Conservation (phyloP, 1,284 basidiomycete species). For the Tylopilus sp. region DNA sequence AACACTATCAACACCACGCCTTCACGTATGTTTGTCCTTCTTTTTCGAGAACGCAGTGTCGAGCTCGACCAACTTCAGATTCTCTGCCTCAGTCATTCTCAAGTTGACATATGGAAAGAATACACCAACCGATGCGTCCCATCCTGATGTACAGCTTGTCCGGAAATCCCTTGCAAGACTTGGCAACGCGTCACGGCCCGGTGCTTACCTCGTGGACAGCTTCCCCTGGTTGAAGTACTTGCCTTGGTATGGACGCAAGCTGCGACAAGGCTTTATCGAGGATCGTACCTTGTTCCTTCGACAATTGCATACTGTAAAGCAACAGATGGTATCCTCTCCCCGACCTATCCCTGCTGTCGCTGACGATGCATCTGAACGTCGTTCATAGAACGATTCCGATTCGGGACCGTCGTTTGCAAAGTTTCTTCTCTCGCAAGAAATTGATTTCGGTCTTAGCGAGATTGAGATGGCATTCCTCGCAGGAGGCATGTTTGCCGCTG, state of each 20-base stretch:
- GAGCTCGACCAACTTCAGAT: no score
- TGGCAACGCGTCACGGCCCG: background rate
- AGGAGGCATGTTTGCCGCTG: slow-evolving; percentile 10
- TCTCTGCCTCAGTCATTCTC: slow-evolving; percentile 4
- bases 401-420: slow-evolving; percentile 3
- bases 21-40: slow-evolving; percentile 46
- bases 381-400: slow-evolving; percentile 5
- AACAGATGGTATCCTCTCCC: slow-evolving; percentile 10
- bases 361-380: background rate
- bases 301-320: slow-evolving; percentile 1
- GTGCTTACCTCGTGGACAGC: slow-evolving; percentile 8
- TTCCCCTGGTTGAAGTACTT: slow-evolving; percentile 2
- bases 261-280: slow-evolving; percentile 3
- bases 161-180: background rate
- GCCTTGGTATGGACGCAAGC: background rate
- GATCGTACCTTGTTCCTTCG: slow-evolving; percentile 1
- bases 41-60: no score
- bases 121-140: slow-evolving; percentile 6
- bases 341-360: no score
- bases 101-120: slow-evolving; percentile 6
- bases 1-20: slow-evolving; percentile 38
- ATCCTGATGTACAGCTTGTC: slow-evolving; percentile 5
- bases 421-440: slow-evolving; percentile 3
- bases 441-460: slow-evolving; percentile 10
- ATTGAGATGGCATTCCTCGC: slow-evolving; percentile 4